phyloP scores from a whole-genome alignment of 2,329 filamentous ascomycete species.

The Aspergillus floridensis region DNA sequence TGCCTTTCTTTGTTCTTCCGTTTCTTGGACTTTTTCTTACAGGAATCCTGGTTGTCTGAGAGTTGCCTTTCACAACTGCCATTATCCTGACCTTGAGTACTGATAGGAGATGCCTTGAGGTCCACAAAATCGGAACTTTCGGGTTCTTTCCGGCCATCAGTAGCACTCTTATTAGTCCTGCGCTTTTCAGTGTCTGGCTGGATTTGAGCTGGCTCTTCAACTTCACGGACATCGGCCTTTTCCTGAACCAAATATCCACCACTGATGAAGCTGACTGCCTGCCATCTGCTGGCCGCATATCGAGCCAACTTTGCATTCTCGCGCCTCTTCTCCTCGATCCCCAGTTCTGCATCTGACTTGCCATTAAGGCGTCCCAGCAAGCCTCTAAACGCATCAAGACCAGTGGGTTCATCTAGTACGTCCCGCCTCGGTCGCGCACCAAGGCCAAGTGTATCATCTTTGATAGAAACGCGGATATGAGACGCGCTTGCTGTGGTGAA shows the following conservation, averaged over 20 bases:
- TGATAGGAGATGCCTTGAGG: neutral
- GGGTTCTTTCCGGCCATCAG: neutral
- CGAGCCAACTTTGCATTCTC: constrained; percentile 69
- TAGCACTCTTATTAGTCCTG: neutral
- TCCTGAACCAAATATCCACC: constrained; percentile 72
- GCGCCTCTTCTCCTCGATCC: constrained; percentile 66
- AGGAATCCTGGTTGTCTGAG: neutral
- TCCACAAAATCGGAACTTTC: neutral
- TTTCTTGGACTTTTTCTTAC: constrained; percentile 35
- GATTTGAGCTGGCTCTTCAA: constrained; percentile 26
- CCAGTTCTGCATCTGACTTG: constrained; percentile 69
- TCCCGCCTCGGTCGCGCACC: constrained; percentile 75
- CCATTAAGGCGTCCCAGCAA: constrained; percentile 87
- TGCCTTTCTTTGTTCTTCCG: constrained; percentile 33
- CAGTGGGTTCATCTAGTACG: constrained; percentile 68
- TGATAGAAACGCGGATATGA: constrained; percentile 79
- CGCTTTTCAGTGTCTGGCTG: neutral
- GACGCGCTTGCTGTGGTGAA: constrained; percentile 79
- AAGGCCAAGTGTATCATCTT: constrained; percentile 87
- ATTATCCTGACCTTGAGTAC: neutral
- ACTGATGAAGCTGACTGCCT: constrained; percentile 78
- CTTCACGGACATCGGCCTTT: constrained; percentile 44
- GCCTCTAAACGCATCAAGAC: constrained; percentile 81
- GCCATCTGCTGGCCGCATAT: constrained; percentile 74
- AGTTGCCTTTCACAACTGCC: neutral